Percentiles rank a stretch among this genome's conserved stretches.
These are phyloP conservation scores for Amaranthus hypochondriacus DNA, from an alignment of 148 eudicot species.

Conservation along the genomic window DNA sequence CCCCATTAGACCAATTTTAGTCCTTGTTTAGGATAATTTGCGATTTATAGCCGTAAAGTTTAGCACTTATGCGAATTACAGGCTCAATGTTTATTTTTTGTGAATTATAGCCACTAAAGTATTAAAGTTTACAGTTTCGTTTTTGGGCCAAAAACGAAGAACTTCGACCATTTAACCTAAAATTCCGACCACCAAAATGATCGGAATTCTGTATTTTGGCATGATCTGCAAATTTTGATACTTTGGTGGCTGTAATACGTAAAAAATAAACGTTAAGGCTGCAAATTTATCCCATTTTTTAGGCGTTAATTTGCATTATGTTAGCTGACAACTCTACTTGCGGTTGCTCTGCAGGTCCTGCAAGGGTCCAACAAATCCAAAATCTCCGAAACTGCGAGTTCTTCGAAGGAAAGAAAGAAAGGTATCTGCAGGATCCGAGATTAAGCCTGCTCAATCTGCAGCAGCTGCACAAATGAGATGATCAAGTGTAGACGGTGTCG, in stretches of 20 bases:
- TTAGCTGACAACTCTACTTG: too few species aligned
- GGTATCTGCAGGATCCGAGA: constrained; percentile 21
- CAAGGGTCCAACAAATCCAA: constrained; percentile 63
- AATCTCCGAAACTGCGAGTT: constrained; percentile 66
- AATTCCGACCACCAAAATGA: too few species aligned
- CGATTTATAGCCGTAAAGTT: background rate
- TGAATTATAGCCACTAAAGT: too few species aligned
- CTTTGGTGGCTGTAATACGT: too few species aligned
- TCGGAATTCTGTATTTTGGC: too few species aligned
- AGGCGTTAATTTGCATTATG: too few species aligned
- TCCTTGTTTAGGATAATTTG: too few species aligned
- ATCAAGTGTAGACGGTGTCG: constrained; percentile 13
- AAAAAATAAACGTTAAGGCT: too few species aligned
- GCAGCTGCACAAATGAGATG: constrained; percentile 64
- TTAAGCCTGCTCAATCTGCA: constrained; percentile 36
- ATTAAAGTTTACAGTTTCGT: background rate
- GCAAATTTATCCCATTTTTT: too few species aligned
- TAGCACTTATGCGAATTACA: background rate
- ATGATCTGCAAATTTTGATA: too few species aligned
- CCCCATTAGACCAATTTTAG: background rate
- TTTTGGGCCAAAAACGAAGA: too few species aligned
- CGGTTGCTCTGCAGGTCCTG: constrained; percentile 41
- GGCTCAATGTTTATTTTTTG: background rate
- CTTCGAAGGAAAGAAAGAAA: constrained; percentile 52
- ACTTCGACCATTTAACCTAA: too few species aligned